phyloP scores from a whole-genome alignment of 768 basidiomycete genomes.

The Scleroderma bovista region DNA sequence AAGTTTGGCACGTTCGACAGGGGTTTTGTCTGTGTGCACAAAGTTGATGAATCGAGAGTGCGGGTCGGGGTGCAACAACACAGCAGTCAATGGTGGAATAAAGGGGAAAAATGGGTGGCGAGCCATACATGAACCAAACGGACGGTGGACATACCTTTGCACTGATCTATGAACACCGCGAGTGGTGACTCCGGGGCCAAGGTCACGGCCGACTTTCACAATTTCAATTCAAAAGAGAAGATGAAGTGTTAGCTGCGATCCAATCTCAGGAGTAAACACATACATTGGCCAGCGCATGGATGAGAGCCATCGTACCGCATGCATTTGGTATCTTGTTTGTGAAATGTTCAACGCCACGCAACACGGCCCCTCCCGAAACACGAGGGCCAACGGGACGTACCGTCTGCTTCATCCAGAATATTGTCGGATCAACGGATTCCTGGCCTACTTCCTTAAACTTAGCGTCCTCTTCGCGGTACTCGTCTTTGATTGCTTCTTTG shows the following conservation, averaged over 20 bases:
- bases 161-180: slow-evolving; percentile 58
- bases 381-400: slow-evolving; percentile 36
- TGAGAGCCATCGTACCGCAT: slow-evolving; percentile 82
- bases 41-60: too few species aligned
- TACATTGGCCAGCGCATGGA: slow-evolving; percentile 82
- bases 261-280: slow-evolving; percentile 17
- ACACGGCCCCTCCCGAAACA: neutral
- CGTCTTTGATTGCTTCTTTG: slow-evolving; percentile 42
- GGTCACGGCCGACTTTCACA: slow-evolving; percentile 47
- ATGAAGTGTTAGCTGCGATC: slow-evolving; percentile 3
- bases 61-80: too few species aligned
- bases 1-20: slow-evolving; percentile 65
- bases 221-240: neutral
- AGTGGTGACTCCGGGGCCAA: slow-evolving; percentile 55
- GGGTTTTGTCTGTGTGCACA: slow-evolving; percentile 48
- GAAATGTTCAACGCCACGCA: neutral
- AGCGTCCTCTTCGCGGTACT: slow-evolving; percentile 55
- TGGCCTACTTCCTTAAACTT: slow-evolving; percentile 42
- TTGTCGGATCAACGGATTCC: slow-evolving; percentile 49
- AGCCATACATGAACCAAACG: neutral
- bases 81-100: too few species aligned
- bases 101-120: too few species aligned
- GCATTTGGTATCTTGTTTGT: slow-evolving; percentile 65
- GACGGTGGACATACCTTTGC: slow-evolving; percentile 41
- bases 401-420: slow-evolving; percentile 91